Evolutionary conservation across 2,329 filamentous ascomycete species (phyloP).

Genomic region (Neobulgaria alba): DNA sequence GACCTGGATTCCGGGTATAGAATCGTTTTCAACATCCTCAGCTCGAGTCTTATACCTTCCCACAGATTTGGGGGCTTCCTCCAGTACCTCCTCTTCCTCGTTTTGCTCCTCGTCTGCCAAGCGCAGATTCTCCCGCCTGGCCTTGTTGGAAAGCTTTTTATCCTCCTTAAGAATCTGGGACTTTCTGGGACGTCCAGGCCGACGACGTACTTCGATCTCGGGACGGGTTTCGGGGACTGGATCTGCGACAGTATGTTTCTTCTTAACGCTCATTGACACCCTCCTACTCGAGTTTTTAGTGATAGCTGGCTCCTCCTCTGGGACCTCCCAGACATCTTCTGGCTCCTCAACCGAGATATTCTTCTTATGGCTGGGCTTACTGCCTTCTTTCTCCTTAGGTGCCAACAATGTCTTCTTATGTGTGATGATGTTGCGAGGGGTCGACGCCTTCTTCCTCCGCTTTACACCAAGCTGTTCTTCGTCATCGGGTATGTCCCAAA

Average conservation of each 20-base stretch:
- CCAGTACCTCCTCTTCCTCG: constrained; percentile 5
- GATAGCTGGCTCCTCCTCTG: constrained; percentile 4
- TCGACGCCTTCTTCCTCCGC: constrained; percentile 3
- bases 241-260: constrained; percentile 3
- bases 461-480: neutral
- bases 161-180: constrained; percentile 16
- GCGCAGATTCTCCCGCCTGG: constrained; percentile 11
- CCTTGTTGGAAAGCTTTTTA: constrained; percentile 14
- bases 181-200: constrained; percentile 13
- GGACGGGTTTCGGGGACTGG: neutral
- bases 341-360: neutral
- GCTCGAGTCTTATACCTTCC: constrained; percentile 1
- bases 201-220: neutral
- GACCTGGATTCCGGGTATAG: neutral
- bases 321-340: constrained; percentile 14
- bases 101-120: constrained; percentile 1
- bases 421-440: too few relatives aligned
- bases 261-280: constrained; percentile 2
- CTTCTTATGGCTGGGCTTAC: constrained; percentile 2
- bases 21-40: neutral
- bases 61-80: constrained; percentile 1
- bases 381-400: constrained; percentile 2
- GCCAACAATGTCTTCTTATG: constrained; percentile 4
- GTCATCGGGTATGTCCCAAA: constrained; percentile 10
- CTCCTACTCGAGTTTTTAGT: constrained; percentile 2